Conservation (phyloP, 2,329 filamentous ascomycete genomes). For the Aspergillus fijiensis region DNA sequence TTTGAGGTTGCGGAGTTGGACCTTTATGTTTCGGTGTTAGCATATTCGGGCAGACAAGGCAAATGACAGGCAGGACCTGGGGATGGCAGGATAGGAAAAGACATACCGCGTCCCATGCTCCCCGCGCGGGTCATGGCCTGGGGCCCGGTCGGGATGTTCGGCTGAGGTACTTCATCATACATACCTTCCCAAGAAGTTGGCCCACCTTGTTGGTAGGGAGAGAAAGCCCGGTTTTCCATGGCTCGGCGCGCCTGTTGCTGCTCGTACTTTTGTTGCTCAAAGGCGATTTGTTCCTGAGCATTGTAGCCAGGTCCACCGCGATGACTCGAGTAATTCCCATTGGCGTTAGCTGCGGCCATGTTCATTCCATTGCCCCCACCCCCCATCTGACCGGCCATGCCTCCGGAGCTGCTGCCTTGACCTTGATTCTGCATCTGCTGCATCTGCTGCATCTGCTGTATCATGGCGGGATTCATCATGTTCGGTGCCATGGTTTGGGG, state of each 20-base stretch:
- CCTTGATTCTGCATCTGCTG: constrained; percentile 52
- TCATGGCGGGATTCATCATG: constrained; percentile 71
- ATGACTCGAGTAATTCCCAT: constrained; percentile 47
- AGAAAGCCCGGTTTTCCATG: constrained; percentile 44
- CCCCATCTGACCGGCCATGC: constrained; percentile 40
- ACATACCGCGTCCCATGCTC: constrained; percentile 43
- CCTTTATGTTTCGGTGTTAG: constrained; percentile 35
- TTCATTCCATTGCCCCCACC: constrained; percentile 35
- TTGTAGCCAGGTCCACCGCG: constrained; percentile 59
- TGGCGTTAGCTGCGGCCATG: constrained; percentile 25
- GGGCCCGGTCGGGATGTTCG: constrained; percentile 60
- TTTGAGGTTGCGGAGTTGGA: constrained; percentile 46
- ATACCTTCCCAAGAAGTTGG: constrained; percentile 96
- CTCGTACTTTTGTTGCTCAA: constrained; percentile 77
- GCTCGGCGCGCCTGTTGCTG: constrained; percentile 62
- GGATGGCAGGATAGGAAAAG: constrained; percentile 17
- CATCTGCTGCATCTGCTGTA: constrained; percentile 73
- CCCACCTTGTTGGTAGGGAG: constrained; percentile 55
- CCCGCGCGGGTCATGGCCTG: constrained; percentile 48
- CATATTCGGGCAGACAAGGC: constrained; percentile 15
- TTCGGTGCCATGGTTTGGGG: constrained; percentile 55
- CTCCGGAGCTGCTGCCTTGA: constrained; percentile 20
- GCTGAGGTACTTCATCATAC: constrained; percentile 94
- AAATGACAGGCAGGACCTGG: neutral
- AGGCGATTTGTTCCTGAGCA: constrained; percentile 70